phyloP scores from a whole-genome alignment of 345 rosid genomes.

The Sisymbrium irio region DNA sequence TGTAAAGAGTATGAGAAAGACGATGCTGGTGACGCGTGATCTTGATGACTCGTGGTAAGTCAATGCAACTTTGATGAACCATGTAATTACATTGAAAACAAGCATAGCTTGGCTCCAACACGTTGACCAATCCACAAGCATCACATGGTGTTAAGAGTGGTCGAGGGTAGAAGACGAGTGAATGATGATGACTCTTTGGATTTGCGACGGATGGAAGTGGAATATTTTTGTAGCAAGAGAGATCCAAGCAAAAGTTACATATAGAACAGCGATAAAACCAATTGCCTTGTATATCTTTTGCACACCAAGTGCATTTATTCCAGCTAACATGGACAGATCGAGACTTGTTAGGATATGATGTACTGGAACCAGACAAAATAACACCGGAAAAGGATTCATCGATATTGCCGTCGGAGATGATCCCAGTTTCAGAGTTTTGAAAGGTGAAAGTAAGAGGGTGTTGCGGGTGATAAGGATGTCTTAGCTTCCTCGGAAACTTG shows the following conservation, averaged over 20 bases:
- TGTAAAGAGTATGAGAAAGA: neutral
- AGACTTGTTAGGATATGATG: neutral
- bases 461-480: conserved; percentile 12
- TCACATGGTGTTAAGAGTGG: neutral
- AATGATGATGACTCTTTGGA: neutral
- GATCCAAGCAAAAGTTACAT: conserved; percentile 2
- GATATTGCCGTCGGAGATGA: neutral
- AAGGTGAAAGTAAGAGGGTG: neutral
- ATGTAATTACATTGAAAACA: neutral
- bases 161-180: neutral
- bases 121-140: conserved; percentile 1
- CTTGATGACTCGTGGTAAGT: neutral
- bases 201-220: neutral
- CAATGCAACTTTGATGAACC: neutral
- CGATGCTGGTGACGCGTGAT: conserved; percentile 1
- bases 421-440: neutral
- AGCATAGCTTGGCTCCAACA: neutral
- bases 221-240: neutral
- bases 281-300: neutral
- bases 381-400: neutral
- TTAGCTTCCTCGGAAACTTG: neutral
- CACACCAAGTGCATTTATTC: conserved; percentile 14
- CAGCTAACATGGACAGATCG: neutral
- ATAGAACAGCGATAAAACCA: conserved; percentile 7
- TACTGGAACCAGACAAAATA: neutral